Base-by-base conservation (phyloP, 768 basidiomycete species). In the Rhizopogon rudus region DNA sequence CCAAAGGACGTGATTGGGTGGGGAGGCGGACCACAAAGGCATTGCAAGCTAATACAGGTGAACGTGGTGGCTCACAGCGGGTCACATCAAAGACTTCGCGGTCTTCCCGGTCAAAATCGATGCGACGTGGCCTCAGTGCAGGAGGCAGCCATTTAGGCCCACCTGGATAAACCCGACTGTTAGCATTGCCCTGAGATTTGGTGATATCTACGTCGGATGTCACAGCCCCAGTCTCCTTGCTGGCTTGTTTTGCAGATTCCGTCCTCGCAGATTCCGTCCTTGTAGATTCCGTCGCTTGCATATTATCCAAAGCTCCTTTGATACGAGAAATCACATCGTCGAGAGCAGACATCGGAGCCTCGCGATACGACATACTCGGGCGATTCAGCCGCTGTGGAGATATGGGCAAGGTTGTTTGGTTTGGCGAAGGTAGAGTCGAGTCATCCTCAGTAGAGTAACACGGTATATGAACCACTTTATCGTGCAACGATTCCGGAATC, bases 261-360 rank as follows among this genome's bases (percentile, higher is more conserved):
- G 35, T 9, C 9, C 31, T 33, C 31, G 31, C 31, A 33, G 31
- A 33, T 33, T 33, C 31, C 31, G 31, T 37, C 12, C 35, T 37
- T 37, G 14, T 14, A 16, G 14, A 37, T 37, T 49, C 48, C 16
- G 35, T 37, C 20, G 75, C 71, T 55, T 84, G 86, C 83, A 88
- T 87, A 31, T 77, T 79, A 64, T 82, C 80, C 54, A 93, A 63
- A 13, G 86, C 91, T 33, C 88, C 91, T 63, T 86, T 93, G 63
- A 93, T 92, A 41, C 91, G 82, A 6, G 88, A 89, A 81, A 93
- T 91, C 28, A 83, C 81, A 64, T 93, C 89, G 63, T 90, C 83
- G 58, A 93, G 71, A 16, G 89, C 80, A 2, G 88, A 85, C 82
- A 91, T 89, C 31, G 79, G 70, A 17, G 74, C 76, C 48, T 82